Conservation (phyloP, 2,329 filamentous ascomycete genomes). For the Arthrobotrys megalospora region DNA sequence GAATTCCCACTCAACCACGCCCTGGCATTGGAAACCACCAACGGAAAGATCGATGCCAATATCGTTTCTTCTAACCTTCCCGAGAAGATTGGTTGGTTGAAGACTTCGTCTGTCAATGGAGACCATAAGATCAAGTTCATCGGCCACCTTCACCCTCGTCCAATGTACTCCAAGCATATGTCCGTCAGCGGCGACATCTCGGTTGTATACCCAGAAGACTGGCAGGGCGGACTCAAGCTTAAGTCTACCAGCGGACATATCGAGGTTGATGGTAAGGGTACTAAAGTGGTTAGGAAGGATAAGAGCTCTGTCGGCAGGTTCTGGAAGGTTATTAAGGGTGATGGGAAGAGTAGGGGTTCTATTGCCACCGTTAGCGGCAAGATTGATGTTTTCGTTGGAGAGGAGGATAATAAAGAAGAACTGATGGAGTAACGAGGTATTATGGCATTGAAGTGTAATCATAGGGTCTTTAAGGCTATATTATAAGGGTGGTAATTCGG, state of each 20-base stretch:
- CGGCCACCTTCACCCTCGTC: constrained; percentile 46
- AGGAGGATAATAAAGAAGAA: constrained; percentile 24
- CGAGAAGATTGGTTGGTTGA: constrained; percentile 47
- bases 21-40: constrained; percentile 43
- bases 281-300: constrained; percentile 47
- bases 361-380: constrained; percentile 46
- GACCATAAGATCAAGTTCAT: constrained; percentile 42
- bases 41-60: constrained; percentile 36
- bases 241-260: constrained; percentile 54
- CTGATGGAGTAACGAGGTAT: neutral
- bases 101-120: constrained; percentile 36
- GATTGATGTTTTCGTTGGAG: constrained; percentile 51
- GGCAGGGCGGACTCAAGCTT: constrained; percentile 54
- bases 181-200: constrained; percentile 45
- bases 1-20: constrained; percentile 53
- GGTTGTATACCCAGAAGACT: constrained; percentile 47
- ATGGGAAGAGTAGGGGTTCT: constrained; percentile 40
- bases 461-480: too few relatives aligned
- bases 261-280: constrained; percentile 38
- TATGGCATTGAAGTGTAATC: too few relatives aligned
- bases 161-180: constrained; percentile 44
- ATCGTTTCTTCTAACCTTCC: constrained; percentile 36
- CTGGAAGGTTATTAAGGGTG: constrained; percentile 59
- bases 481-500: too few relatives aligned
- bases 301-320: constrained; percentile 34